These are phyloP conservation scores for Tephrocybe sp. DNA, from an alignment of 768 basidiomycete species.

Conservation along the genomic window DNA sequence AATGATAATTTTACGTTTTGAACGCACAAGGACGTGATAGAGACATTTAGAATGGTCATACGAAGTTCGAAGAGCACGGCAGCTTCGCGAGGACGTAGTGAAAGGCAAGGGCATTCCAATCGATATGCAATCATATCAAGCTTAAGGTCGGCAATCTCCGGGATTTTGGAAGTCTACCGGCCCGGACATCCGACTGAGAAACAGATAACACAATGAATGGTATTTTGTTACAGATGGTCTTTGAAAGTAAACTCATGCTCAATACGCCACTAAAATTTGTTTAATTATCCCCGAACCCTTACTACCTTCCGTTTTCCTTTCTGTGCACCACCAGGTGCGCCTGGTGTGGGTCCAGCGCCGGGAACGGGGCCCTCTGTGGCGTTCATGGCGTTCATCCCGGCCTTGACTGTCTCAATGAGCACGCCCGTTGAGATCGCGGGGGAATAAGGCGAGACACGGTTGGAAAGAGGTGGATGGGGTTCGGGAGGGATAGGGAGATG, in stretches of 20 bases:
- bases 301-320: slow-evolving; percentile 85
- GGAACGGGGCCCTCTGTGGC: slow-evolving; percentile 51
- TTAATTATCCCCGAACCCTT: slow-evolving; percentile 59
- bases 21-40: not conserved
- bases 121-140: slow-evolving; percentile 3
- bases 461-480: slow-evolving; percentile 71
- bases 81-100: not conserved
- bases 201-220: not conserved
- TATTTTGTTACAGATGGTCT: slow-evolving; percentile 2
- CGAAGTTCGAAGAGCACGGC: not conserved
- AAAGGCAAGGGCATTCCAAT: not conserved
- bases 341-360: slow-evolving; percentile 32
- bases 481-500: slow-evolving; percentile 74
- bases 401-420: slow-evolving; percentile 81
- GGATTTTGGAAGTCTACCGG: not conserved
- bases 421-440: slow-evolving; percentile 77
- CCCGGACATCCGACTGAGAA: not conserved
- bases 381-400: slow-evolving; percentile 82
- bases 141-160: slow-evolving; percentile 15
- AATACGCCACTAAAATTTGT: slow-evolving; percentile 1
- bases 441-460: slow-evolving; percentile 77
- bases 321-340: slow-evolving; percentile 43
- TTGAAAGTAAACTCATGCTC: slow-evolving; percentile 1
- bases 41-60: not conserved
- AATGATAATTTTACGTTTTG: too few species aligned